These are phyloP conservation scores for Hyphopichia buzzinii DNA, from an alignment of 1,139 yeast genomes.

Conservation along the genomic window DNA sequence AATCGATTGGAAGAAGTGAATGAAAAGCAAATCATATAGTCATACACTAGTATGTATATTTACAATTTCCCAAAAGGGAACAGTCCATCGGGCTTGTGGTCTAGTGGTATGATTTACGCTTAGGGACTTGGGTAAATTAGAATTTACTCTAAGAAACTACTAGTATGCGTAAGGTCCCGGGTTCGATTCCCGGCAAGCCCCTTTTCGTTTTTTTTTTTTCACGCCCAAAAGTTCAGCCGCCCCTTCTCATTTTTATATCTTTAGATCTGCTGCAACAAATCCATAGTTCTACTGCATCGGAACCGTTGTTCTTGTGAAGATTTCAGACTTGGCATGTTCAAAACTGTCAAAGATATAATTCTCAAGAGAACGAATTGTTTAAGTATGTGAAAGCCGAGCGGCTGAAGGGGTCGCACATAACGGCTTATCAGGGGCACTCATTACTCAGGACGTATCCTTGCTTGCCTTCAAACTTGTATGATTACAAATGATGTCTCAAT, in stretches of 20 bases:
- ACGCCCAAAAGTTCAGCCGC: too few relatives aligned
- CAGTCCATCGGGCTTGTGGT: conserved; percentile 26
- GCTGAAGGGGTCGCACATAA: too few relatives aligned
- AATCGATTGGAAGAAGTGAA: too few relatives aligned
- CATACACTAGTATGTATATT: too few relatives aligned
- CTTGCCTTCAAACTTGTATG: too few relatives aligned
- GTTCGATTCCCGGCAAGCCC: conserved; percentile 41
- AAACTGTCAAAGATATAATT: not conserved
- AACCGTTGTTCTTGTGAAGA: not conserved
- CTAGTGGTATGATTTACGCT: conserved; percentile 37
- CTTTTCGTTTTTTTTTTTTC: conserved; percentile 14
- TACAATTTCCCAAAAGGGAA: too few relatives aligned
- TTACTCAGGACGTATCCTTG: too few relatives aligned
- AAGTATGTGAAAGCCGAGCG: too few relatives aligned
- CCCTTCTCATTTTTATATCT: not conserved
- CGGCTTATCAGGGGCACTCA: too few relatives aligned
- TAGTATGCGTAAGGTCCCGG: conserved; percentile 35
- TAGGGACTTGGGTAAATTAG: conserved; percentile 14
- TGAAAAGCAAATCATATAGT: too few relatives aligned
- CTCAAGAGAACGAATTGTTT: not conserved
- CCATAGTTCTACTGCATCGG: not conserved
- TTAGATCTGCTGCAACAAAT: not conserved
- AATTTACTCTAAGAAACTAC: not conserved
- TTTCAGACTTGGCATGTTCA: not conserved
- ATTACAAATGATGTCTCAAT: too few relatives aligned